A percentile compares a stretch with the other conserved stretches of the same genome.
Evolutionary conservation across 2,329 filamentous ascomycete genomes (phyloP).

Genomic region (Rutstroemia sp.): DNA sequence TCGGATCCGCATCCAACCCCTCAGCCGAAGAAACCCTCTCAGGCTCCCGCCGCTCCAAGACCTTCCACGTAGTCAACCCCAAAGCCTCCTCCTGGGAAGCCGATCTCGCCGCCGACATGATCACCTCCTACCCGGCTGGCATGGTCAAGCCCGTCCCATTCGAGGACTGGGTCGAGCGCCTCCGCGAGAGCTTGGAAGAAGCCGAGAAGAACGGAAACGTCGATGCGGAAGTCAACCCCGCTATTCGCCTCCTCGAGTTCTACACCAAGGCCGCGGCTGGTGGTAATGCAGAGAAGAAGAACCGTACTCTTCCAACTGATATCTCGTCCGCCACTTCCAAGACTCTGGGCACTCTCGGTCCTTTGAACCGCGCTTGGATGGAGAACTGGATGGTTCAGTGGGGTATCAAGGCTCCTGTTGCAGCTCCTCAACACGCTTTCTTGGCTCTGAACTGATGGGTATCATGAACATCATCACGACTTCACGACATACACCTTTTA

Average conservation of each 20-base stretch:
- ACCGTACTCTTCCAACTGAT: not conserved
- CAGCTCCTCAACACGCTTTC: not conserved
- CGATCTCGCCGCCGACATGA: slow-evolving; percentile 34
- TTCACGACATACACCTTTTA: not conserved
- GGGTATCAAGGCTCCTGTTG: slow-evolving; percentile 24
- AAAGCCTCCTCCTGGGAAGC: slow-evolving; percentile 32
- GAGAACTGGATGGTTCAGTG: slow-evolving; percentile 42
- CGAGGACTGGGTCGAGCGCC: slow-evolving; percentile 36
- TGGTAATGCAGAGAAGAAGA: slow-evolving; percentile 25
- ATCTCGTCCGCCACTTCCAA: slow-evolving; percentile 30
- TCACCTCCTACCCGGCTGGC: slow-evolving; percentile 34
- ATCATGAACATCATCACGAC: not conserved
- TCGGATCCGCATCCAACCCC: slow-evolving; percentile 6
- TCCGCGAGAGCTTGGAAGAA: slow-evolving; percentile 34
- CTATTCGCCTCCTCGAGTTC: slow-evolving; percentile 44
- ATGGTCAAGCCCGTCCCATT: slow-evolving; percentile 35
- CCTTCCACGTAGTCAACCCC: slow-evolving; percentile 44
- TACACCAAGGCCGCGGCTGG: slow-evolving; percentile 35
- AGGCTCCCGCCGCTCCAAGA: slow-evolving; percentile 27
- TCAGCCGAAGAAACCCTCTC: not conserved
- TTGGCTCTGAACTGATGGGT: slow-evolving; percentile 1
- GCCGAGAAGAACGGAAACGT: slow-evolving; percentile 26
- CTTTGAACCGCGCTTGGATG: slow-evolving; percentile 39
- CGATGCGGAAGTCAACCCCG: slow-evolving; percentile 41
- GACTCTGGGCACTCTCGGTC: slow-evolving; percentile 35